Percentiles rank a stretch among this genome's conserved stretches.
These are phyloP conservation scores for Neurospora discreta DNA, from an alignment of 495 filamentous ascomycete species.

Conservation along the genomic window DNA sequence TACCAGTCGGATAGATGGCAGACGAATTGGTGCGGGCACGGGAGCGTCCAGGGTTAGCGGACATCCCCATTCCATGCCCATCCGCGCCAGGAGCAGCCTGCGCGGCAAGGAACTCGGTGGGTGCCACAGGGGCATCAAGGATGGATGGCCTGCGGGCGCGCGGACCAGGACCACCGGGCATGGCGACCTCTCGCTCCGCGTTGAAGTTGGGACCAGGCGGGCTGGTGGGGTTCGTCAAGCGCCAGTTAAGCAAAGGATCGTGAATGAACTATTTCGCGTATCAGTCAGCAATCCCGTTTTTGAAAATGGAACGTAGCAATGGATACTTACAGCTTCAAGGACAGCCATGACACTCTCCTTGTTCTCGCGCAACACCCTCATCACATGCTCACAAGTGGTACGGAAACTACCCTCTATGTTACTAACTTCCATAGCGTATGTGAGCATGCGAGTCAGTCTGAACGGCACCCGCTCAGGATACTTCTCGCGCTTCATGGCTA, in stretches of 20 bases:
- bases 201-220: slow-evolving; percentile 66
- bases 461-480: slow-evolving; percentile 97
- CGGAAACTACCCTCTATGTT: slow-evolving; percentile 98
- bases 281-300: slow-evolving; percentile 8
- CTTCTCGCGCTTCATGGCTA: slow-evolving; percentile 99
- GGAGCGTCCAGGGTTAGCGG: slow-evolving; percentile 32
- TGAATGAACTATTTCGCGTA: slow-evolving; percentile 71
- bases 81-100: slow-evolving; percentile 27
- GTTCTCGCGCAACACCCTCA: slow-evolving; percentile 91
- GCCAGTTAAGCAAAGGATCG: slow-evolving; percentile 94
- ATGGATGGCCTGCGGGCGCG: slow-evolving; percentile 55
- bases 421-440: slow-evolving; percentile 98
- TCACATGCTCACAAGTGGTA: slow-evolving; percentile 94
- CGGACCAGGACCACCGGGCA: slow-evolving; percentile 29
- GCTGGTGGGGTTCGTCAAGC: slow-evolving; percentile 76
- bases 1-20: slow-evolving; percentile 10
- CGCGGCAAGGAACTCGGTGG: slow-evolving; percentile 37
- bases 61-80: slow-evolving; percentile 33
- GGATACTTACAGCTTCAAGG: slow-evolving; percentile 75
- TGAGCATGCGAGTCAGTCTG: slow-evolving; percentile 95
- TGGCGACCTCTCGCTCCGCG: slow-evolving; percentile 53
- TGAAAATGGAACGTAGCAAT: neutral
- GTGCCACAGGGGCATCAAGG: slow-evolving; percentile 49
- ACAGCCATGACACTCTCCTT: slow-evolving; percentile 99
- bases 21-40: slow-evolving; percentile 46